phyloP scores from a whole-genome alignment of 2,329 filamentous ascomycete species.

The Microascus cirrosus region DNA sequence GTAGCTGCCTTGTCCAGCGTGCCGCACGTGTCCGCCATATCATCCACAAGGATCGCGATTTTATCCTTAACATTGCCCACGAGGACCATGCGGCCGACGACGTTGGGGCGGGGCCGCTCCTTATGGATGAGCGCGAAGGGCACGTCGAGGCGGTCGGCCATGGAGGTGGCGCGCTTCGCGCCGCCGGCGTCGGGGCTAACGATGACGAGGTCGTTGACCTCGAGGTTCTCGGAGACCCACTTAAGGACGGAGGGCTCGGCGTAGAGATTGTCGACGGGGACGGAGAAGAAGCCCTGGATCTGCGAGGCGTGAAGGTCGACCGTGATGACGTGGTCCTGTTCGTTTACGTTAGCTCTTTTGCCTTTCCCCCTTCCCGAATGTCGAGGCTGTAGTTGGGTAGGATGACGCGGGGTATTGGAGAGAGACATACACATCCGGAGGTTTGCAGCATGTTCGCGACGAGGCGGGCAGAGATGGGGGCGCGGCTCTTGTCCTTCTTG shows the following conservation, averaged over 20 bases:
- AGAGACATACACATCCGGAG: slow-evolving; percentile 46
- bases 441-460: slow-evolving; percentile 96
- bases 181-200: slow-evolving; percentile 92
- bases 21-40: slow-evolving; percentile 95
- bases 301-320: slow-evolving; percentile 94
- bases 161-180: slow-evolving; percentile 86
- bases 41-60: slow-evolving; percentile 90
- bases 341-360: not conserved
- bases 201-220: slow-evolving; percentile 76
- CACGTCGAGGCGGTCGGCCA: slow-evolving; percentile 82
- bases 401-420: not conserved
- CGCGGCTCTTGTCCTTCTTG: slow-evolving; percentile 88
- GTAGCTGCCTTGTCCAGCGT: slow-evolving; percentile 68
- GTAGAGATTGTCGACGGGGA: slow-evolving; percentile 68
- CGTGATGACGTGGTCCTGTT: slow-evolving; percentile 57
- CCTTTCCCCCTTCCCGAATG: not conserved
- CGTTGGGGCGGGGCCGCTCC: slow-evolving; percentile 75
- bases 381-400: too few species aligned
- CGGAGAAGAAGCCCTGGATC: slow-evolving; percentile 93
- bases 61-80: slow-evolving; percentile 88
- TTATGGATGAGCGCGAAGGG: slow-evolving; percentile 95
- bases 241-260: slow-evolving; percentile 85
- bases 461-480: slow-evolving; percentile 91
- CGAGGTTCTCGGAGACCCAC: slow-evolving; percentile 82
- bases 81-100: slow-evolving; percentile 85